Base-by-base conservation (phyloP, 2,329 filamentous ascomycete genomes). In the Diaporthe sp. region DNA sequence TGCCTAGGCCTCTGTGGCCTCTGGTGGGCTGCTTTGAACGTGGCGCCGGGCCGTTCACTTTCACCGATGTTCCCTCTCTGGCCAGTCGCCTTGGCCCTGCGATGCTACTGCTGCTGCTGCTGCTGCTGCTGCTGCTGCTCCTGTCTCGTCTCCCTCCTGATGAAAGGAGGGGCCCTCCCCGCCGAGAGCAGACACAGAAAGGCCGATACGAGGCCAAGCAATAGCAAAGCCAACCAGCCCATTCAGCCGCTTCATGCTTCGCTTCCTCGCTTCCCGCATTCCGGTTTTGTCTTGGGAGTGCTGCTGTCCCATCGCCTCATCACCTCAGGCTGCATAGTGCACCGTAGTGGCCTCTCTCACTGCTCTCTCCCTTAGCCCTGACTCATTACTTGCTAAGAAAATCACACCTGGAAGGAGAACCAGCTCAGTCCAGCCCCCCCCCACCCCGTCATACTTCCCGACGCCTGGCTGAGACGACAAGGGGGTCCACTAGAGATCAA, bases 181-280 rank as follows among this genome's bases (percentile, higher is more conserved):
- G 61, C 61, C 61, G 44, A 66, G 44, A 51, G 30, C 61, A 51
- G 22, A 27, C 12, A 35, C 13, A 51, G 61, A 66, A 51, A 37
- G 44, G 44, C 30, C 44, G 61, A 66, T 51, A 66, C 61, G 61
- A 66, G 30, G 61, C 61, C 61, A 66, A 66, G 61, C 61, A 37
- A 37, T 17, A 37, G 47, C 44, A 66, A 30, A 47, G n/a, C 61
- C 61, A 66, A 30, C 44, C 44, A 66, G 61, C 22, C 22, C 22
- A 27, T 66, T 66, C 61, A 66, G 61, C 61, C 42, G 61, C 61
- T 50, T 66, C 42, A 66, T 66, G 61, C 61, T 12, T 44, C 39
- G 59, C 59, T 65, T 65, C 10, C 25, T 47, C 39, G 59, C 19
- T 32, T 50, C 27, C 59, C 59, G 39, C 42, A 50, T 65, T 50